Conservation (phyloP, 2,329 filamentous ascomycete genomes). For the Sclerotiophoma versabilis region DNA sequence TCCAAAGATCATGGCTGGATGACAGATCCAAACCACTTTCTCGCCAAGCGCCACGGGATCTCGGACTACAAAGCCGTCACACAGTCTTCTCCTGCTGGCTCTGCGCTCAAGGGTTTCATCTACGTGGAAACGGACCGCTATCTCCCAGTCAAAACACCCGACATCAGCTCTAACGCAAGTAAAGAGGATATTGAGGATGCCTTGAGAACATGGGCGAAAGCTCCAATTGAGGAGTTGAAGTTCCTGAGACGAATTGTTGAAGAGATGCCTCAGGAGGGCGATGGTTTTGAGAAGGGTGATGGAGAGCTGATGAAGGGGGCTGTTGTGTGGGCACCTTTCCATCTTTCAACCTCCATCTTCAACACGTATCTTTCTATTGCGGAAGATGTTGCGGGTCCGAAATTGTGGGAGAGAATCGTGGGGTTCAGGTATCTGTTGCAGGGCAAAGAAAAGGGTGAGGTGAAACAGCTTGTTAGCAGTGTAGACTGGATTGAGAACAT, state of each 20-base stretch:
- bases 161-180: background rate
- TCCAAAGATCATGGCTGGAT: constrained; percentile 74
- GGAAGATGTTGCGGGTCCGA: constrained; percentile 65
- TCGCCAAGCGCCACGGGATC: constrained; percentile 70
- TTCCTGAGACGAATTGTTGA: constrained; percentile 72
- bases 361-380: constrained; percentile 70
- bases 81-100: constrained; percentile 16
- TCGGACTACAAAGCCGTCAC: constrained; percentile 61
- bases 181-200: constrained; percentile 13
- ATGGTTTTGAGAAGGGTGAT: constrained; percentile 57
- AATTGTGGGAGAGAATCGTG: constrained; percentile 70
- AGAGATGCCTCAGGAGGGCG: constrained; percentile 70
- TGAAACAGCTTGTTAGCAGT: constrained; percentile 46
- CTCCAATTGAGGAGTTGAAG: constrained; percentile 74
- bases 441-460: constrained; percentile 45
- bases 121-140: constrained; percentile 82
- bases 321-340: constrained; percentile 86
- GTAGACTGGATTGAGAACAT: constrained; percentile 58
- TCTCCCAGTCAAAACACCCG: constrained; percentile 25
- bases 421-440: constrained; percentile 87
- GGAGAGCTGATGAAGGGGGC: constrained; percentile 67
- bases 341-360: constrained; percentile 67
- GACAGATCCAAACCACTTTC: constrained; percentile 55
- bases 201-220: constrained; percentile 65
- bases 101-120: constrained; percentile 67